phyloP scores from a whole-genome alignment of 805 yeast genomes.

The Nakazawaea molendinolei region DNA sequence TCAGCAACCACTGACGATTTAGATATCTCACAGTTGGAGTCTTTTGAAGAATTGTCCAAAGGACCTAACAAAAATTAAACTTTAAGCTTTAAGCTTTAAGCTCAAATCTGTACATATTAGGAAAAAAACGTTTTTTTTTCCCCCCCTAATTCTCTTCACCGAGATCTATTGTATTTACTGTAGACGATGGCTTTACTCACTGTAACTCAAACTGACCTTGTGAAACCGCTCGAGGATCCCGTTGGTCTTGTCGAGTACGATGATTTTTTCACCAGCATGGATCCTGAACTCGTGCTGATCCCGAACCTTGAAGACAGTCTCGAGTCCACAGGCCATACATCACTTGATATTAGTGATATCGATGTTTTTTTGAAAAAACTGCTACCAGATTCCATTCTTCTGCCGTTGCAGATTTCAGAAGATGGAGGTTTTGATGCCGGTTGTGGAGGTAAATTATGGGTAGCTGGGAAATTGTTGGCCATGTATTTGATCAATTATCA shows the following conservation, averaged over 20 bases:
- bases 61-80: too few relatives aligned
- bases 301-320: conserved; percentile 7
- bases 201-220: too few relatives aligned
- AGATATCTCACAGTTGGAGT: conserved; percentile 5
- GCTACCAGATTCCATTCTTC: conserved; percentile 7
- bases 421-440: conserved; percentile 52
- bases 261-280: conserved; percentile 3
- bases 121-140: too few relatives aligned
- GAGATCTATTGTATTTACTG: too few relatives aligned
- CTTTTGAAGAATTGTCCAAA: too few relatives aligned
- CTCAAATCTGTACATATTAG: too few relatives aligned
- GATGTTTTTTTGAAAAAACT: conserved; percentile 2
- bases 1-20: conserved; percentile 22
- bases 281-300: conserved; percentile 6
- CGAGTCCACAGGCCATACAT: conserved; percentile 8
- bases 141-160: too few relatives aligned
- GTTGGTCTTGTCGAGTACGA: too few relatives aligned
- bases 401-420: conserved; percentile 35
- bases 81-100: too few relatives aligned
- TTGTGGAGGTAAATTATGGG: conserved; percentile 61
- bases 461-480: conserved; percentile 50
- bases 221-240: too few relatives aligned
- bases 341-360: conserved; percentile 9
- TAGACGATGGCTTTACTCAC: too few relatives aligned
- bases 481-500: conserved; percentile 31